Conservation (phyloP, 2,329 filamentous ascomycete species). For the Alternaria sp. region DNA sequence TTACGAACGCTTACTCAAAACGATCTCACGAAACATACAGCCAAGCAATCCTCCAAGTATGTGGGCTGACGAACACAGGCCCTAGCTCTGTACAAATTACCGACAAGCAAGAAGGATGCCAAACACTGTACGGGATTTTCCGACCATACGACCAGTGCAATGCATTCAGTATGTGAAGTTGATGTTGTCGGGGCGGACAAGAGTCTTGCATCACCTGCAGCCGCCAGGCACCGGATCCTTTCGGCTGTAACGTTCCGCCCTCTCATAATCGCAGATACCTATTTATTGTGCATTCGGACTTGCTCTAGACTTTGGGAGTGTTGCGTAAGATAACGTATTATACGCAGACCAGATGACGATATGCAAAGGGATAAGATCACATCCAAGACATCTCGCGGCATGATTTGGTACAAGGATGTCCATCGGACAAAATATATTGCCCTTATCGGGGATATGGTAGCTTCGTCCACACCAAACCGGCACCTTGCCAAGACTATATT, state of each 20-base stretch:
- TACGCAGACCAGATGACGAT: not conserved
- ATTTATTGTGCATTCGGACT: not conserved
- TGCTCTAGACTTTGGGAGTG: not conserved
- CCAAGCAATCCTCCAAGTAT: not conserved
- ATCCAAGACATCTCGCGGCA: not conserved
- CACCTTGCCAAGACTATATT: not conserved
- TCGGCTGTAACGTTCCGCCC: not conserved
- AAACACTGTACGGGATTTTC: not conserved
- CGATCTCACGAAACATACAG: not conserved
- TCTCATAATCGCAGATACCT: not conserved
- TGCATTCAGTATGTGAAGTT: not conserved
- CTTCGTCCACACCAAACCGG: not conserved
- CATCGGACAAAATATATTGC: not conserved
- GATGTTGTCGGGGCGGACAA: not conserved
- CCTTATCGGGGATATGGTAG: not conserved
- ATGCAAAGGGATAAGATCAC: not conserved
- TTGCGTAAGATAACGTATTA: not conserved
- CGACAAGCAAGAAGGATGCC: not conserved
- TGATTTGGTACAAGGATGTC: not conserved
- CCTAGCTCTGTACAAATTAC: not conserved
- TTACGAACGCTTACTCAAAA: slow-evolving; percentile 1
- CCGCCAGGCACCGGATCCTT: not conserved
- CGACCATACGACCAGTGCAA: not conserved
- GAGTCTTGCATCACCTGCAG: not conserved
- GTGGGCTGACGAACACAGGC: not conserved